Percentiles rank a stretch among this genome's conserved stretches.
Conservation (phyloP, 345 rosid genomes). For the Eutrema japonicum region DNA sequence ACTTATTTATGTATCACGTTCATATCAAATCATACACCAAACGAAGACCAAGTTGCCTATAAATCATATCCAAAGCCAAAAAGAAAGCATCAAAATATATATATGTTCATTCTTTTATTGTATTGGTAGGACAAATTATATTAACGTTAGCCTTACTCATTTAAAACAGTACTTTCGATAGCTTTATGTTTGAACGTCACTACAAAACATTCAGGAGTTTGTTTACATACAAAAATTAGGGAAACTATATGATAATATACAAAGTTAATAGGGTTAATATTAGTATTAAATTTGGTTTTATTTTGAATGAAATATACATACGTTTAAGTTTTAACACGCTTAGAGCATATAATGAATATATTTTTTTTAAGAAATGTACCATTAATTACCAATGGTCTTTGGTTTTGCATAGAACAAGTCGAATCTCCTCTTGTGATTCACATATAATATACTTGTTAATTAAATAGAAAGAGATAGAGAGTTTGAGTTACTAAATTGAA, state of each 20-base stretch:
- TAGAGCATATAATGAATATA: neutral
- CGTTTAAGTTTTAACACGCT: no score
- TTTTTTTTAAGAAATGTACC: neutral
- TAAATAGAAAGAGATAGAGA: neutral
- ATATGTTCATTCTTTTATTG: neutral
- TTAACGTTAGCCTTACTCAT: conserved; percentile 16
- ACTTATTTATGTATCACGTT: conserved; percentile 9
- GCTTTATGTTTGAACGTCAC: conserved; percentile 4
- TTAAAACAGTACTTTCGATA: conserved; percentile 4
- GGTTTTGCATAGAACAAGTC: conserved; percentile 7
- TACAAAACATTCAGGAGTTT: conserved; percentile 12
- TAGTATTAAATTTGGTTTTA: no score
- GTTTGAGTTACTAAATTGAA: no score
- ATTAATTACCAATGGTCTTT: neutral
- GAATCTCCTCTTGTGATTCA: neutral
- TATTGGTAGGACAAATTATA: conserved; percentile 23
- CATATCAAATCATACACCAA: conserved; percentile 28
- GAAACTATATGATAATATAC: neutral
- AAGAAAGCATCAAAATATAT: conserved; percentile 5
- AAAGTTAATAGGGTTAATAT: no score
- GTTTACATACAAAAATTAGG: neutral
- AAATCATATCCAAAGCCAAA: conserved; percentile 26
- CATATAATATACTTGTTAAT: neutral
- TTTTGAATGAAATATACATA: no score
- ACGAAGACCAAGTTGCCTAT: conserved; percentile 27